phyloP scores from a whole-genome alignment of 2,329 filamentous ascomycete species.

The Colletotrichum liaoningense region DNA sequence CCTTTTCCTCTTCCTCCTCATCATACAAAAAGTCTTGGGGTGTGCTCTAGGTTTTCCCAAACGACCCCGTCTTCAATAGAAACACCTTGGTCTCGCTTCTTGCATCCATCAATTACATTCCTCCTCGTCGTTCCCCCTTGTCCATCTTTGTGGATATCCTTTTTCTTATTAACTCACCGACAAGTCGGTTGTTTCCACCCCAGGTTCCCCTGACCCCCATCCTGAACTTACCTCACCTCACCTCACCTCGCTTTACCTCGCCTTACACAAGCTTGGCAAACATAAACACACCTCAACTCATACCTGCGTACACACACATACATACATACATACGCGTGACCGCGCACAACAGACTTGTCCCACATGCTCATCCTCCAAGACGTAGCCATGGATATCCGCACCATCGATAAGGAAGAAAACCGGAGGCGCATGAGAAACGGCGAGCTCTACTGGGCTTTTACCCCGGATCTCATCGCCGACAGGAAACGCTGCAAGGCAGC shows the following conservation, averaged over 20 bases:
- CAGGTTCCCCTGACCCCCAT: neutral
- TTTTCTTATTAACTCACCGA: neutral
- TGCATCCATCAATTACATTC: neutral
- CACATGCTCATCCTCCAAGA: conserved; percentile 15
- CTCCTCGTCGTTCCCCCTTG: neutral
- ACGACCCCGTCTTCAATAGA: neutral
- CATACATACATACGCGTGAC: neutral
- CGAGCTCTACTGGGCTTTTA: conserved; percentile 81
- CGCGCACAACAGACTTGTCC: neutral
- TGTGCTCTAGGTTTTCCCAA: neutral
- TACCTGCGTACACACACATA: neutral
- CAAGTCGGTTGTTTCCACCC: too few relatives aligned
- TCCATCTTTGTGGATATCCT: neutral
- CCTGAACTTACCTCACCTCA: too few relatives aligned
- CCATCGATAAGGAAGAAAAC: conserved; percentile 59
- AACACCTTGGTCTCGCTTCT: neutral
- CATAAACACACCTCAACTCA: neutral
- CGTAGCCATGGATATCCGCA: conserved; percentile 27
- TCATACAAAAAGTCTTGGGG: conserved; percentile 25
- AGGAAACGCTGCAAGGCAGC: conserved; percentile 73
- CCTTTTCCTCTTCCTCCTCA: neutral
- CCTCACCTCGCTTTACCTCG: neutral
- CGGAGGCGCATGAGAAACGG: conserved; percentile 70
- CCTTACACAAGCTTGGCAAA: neutral
- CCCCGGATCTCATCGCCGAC: conserved; percentile 72